Percentiles rank a stretch among this genome's conserved stretches.
These are phyloP conservation scores for Centella asiatica DNA, from an alignment of 129 eudicot species.

Conservation along the genomic window DNA sequence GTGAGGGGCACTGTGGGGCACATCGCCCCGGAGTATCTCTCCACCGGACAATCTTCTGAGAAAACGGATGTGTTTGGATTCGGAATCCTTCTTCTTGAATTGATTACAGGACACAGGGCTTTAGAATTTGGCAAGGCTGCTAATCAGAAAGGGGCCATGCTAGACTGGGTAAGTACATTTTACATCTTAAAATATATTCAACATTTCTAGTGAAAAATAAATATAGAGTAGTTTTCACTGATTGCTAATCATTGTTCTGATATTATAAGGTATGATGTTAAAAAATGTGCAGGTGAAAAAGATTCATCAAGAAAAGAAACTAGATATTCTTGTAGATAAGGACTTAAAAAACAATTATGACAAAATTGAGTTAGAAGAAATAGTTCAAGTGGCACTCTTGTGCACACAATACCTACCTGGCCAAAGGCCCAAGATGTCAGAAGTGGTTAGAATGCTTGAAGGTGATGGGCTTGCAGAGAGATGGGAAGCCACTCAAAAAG, in stretches of 20 bases:
- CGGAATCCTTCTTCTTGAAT: slow-evolving; percentile 78
- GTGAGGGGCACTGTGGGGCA: slow-evolving; percentile 91
- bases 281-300: slow-evolving; percentile 52
- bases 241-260: too few relatives aligned
- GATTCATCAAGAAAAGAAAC: slow-evolving; percentile 70
- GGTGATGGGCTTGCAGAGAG: slow-evolving; percentile 85
- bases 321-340: slow-evolving; percentile 62
- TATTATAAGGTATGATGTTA: neutral
- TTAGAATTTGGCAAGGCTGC: slow-evolving; percentile 78
- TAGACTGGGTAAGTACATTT: slow-evolving; percentile 66
- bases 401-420: slow-evolving; percentile 83
- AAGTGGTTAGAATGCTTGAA: slow-evolving; percentile 83
- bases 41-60: slow-evolving; percentile 88
- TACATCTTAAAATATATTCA: too few relatives aligned
- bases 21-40: slow-evolving; percentile 86
- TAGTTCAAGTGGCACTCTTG: slow-evolving; percentile 76
- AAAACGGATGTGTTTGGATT: slow-evolving; percentile 86
- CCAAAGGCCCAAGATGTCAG: slow-evolving; percentile 80
- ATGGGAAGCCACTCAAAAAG: slow-evolving; percentile 77
- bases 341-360: slow-evolving; percentile 54
- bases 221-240: too few relatives aligned
- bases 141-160: slow-evolving; percentile 77
- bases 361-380: slow-evolving; percentile 60
- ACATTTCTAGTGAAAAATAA: neutral
- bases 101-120: slow-evolving; percentile 79